Base-by-base conservation (phyloP, 345 rosid species). In the Citrus trifoliata region DNA sequence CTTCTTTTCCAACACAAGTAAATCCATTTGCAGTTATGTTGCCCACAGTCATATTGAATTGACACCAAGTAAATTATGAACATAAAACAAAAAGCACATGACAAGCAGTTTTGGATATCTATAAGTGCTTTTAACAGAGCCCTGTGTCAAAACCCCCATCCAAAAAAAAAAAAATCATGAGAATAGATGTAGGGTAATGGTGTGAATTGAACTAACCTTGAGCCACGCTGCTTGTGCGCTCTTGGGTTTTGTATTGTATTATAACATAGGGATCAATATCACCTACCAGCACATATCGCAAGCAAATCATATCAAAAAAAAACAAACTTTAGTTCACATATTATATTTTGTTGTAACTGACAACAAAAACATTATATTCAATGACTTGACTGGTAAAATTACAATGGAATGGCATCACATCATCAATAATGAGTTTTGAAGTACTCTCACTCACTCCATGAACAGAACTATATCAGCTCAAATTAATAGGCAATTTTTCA, bases 261-360 rank as follows among this genome's bases (percentile, higher is more conserved):
- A 88, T 35, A 74, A 93, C 98, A 73, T 92, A 95, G 5, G 97
- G 93, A 81, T 95, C 99, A 71, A 87, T 78, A 22, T 86, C 75
- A 77, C 95, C 97, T 93, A n/a, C 33, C 51, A 46, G 18, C 51
- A 46, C 51, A 46, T 13, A 13, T 12, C 16, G 1, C 51, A 46
- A 51, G 30, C 48, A 25, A 10, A 24, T 74, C 78, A 65, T n/a
- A 35, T 58, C 56, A 0, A 67, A 40, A 42, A 42, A 10, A 10
- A 0, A 22, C 19, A 56, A 59, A 21, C 7, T 30, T 38, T 56
- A 67, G 28, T 35, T 73, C 55, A 73, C 55, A n/a, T 59, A 28
- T 24, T 10, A 59, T 24, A 3, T 24, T 25, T 59, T 59, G 32
- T 2, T 46, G 51, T 46, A 73, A 10, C 67, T 18, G 32, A 14